These are phyloP conservation scores for Cystobasidium slooffiae DNA, from an alignment of 1,284 basidiomycete genomes.

Conservation along the genomic window DNA sequence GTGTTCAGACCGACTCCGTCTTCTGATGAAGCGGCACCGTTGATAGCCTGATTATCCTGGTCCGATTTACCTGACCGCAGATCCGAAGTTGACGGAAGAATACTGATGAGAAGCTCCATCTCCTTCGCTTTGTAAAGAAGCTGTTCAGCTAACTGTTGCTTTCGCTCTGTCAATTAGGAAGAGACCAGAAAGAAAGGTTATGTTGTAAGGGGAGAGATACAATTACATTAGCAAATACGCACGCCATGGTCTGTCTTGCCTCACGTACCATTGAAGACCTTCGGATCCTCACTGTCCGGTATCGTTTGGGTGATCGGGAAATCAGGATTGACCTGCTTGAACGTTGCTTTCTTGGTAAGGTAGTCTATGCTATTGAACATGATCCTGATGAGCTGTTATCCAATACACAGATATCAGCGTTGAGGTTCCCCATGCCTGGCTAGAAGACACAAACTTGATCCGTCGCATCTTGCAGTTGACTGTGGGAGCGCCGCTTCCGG, in stretches of 20 bases:
- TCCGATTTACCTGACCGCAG: slow-evolving; percentile 72
- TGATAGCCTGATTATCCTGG: slow-evolving; percentile 66
- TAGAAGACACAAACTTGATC: slow-evolving; percentile 12
- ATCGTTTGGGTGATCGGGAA: slow-evolving; percentile 76
- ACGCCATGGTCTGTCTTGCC: neutral
- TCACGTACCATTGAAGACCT: slow-evolving; percentile 67
- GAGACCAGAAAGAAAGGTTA: neutral
- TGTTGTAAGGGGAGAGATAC: neutral
- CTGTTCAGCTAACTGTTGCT: slow-evolving; percentile 76
- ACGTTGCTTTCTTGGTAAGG: slow-evolving; percentile 71
- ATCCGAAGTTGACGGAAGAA: slow-evolving; percentile 65
- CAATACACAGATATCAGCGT: neutral
- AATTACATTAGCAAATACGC: neutral
- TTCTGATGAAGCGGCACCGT: slow-evolving; percentile 8
- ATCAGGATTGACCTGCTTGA: slow-evolving; percentile 70
- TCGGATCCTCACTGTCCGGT: slow-evolving; percentile 68
- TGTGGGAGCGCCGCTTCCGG: neutral
- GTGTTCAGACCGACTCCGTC: neutral
- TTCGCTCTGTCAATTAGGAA: slow-evolving; percentile 64
- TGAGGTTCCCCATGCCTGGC: neutral
- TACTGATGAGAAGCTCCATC: slow-evolving; percentile 75
- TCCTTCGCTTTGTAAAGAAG: slow-evolving; percentile 81
- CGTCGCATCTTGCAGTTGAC: slow-evolving; percentile 44
- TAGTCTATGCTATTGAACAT: slow-evolving; percentile 77
- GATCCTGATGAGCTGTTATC: slow-evolving; percentile 70